A percentile compares a stretch with the other conserved stretches of the same genome.
Evolutionary conservation across 352 stramenopile genomes (phyloP).

Genomic region (Globisporangium perplexum): DNA sequence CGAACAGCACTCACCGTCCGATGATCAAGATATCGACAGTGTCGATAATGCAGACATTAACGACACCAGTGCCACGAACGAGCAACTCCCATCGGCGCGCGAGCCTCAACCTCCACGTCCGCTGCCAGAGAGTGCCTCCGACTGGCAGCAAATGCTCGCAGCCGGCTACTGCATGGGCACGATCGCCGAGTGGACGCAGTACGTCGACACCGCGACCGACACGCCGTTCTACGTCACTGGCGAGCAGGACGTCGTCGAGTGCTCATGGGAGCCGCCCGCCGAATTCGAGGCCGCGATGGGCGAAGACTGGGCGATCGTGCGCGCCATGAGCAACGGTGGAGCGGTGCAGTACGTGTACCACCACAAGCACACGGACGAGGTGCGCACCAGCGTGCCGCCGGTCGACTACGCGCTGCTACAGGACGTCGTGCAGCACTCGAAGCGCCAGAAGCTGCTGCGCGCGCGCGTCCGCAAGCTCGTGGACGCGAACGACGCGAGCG

Average conservation of each 20-base stretch:
- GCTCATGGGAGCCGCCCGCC: conserved; percentile 55
- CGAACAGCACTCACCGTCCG: neutral
- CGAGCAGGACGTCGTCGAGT: conserved; percentile 3
- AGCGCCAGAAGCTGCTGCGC: conserved; percentile 51
- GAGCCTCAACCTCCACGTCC: too few species aligned
- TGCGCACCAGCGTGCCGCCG: conserved; percentile 34
- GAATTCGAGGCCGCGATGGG: conserved; percentile 68
- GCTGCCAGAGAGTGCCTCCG: too few species aligned
- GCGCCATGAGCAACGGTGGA: conserved; percentile 9
- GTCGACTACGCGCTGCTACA: conserved; percentile 60
- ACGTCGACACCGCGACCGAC: conserved; percentile 49
- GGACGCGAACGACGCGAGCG: conserved; percentile 24
- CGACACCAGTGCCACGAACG: too few species aligned
- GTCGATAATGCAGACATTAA: too few species aligned
- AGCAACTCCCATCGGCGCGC: too few species aligned
- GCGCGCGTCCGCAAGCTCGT: conserved; percentile 51
- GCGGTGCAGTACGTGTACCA: conserved; percentile 52
- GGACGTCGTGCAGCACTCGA: conserved; percentile 68
- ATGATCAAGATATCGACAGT: neutral
- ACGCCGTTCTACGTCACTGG: conserved; percentile 34
- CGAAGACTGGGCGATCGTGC: conserved; percentile 51
- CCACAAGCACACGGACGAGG: conserved; percentile 46
- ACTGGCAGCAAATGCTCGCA: conserved; percentile 41
- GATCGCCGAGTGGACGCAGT: conserved; percentile 73
- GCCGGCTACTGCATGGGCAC: conserved; percentile 45